Conservation (phyloP, 257 asterid species). For the Thymus mandschuricus region DNA sequence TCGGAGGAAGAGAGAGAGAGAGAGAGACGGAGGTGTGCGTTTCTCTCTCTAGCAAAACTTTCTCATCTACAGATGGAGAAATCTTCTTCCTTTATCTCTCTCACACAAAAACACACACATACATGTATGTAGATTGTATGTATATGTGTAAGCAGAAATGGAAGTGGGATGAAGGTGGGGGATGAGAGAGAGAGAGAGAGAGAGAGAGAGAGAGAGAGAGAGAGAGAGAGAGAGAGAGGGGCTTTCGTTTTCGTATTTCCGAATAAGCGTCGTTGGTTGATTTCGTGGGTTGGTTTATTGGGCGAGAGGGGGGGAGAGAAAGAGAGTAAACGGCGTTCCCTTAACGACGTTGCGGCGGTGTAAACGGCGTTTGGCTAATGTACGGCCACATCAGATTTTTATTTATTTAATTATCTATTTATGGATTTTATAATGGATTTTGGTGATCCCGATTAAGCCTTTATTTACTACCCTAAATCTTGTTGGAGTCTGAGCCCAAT, state of each 20-base stretch:
- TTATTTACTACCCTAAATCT: conserved; percentile 55
- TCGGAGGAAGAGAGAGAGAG: conserved; percentile 14
- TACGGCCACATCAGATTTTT: conserved; percentile 32
- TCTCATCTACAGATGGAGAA: conserved; percentile 30
- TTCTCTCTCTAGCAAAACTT: conserved; percentile 32
- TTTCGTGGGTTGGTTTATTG: conserved; percentile 27
- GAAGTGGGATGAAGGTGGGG: neutral
- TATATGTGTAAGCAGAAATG: neutral
- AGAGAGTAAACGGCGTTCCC: conserved; percentile 43
- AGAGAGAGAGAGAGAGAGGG: neutral
- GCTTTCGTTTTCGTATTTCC: conserved; percentile 44
- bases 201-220: neutral
- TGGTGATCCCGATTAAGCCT: conserved; percentile 77
- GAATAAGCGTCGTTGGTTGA: conserved; percentile 34
- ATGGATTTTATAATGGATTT: conserved; percentile 35
- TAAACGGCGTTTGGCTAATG: conserved; percentile 56
- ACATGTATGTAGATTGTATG: neutral
- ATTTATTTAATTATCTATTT: conserved; percentile 1
- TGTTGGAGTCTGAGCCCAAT: conserved; percentile 53
- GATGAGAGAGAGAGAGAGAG: neutral
- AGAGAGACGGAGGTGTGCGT: conserved; percentile 36
- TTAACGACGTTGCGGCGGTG: conserved; percentile 51
- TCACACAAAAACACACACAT: neutral
- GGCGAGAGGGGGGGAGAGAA: conserved; percentile 30
- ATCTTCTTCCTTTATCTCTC: conserved; percentile 17